Evolutionary conservation across 2,329 filamentous ascomycete genomes (phyloP).

Genomic region (Cercospora zeae-maydis): DNA sequence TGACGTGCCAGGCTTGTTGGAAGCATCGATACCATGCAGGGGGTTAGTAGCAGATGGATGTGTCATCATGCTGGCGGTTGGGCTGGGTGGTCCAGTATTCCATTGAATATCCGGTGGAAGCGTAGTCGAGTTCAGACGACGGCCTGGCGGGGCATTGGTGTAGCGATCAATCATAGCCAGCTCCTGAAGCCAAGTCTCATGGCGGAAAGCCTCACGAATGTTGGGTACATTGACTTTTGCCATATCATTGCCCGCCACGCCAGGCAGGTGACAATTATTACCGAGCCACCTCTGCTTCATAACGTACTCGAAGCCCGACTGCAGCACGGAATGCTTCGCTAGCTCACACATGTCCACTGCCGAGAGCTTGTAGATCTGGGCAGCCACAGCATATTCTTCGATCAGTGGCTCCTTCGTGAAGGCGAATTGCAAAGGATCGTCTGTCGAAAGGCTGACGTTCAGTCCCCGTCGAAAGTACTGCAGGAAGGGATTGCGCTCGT

Average conservation of each 20-base stretch:
- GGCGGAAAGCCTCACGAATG: conserved; percentile 81
- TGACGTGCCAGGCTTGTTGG: conserved; percentile 8
- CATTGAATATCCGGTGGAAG: conserved; percentile 25
- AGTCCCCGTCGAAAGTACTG: conserved; percentile 92
- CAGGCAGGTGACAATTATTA: conserved; percentile 69
- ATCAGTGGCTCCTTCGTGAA: conserved; percentile 98
- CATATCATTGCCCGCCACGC: conserved; percentile 83
- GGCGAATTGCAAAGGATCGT: conserved; percentile 95
- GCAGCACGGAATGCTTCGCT: conserved; percentile 90
- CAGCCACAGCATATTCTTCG: conserved; percentile 95
- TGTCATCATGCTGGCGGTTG: conserved; percentile 41
- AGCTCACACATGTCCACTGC: conserved; percentile 98
- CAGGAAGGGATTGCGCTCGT: conserved; percentile 93
- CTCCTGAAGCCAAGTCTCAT: conserved; percentile 82
- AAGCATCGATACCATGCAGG: conserved; percentile 24
- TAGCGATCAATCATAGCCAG: conserved; percentile 63
- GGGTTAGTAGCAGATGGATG: conserved; percentile 40
- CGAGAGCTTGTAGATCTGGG: conserved; percentile 96
- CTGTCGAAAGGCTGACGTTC: conserved; percentile 93
- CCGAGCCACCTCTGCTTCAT: conserved; percentile 94
- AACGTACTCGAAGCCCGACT: conserved; percentile 86
- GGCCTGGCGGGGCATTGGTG: conserved; percentile 31
- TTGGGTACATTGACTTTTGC: conserved; percentile 96
- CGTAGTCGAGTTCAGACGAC: conserved; percentile 30
- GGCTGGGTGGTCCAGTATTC: conserved; percentile 32